Conservation (phyloP, 179 eudicot genomes). For the Amaranthus tricolor region DNA sequence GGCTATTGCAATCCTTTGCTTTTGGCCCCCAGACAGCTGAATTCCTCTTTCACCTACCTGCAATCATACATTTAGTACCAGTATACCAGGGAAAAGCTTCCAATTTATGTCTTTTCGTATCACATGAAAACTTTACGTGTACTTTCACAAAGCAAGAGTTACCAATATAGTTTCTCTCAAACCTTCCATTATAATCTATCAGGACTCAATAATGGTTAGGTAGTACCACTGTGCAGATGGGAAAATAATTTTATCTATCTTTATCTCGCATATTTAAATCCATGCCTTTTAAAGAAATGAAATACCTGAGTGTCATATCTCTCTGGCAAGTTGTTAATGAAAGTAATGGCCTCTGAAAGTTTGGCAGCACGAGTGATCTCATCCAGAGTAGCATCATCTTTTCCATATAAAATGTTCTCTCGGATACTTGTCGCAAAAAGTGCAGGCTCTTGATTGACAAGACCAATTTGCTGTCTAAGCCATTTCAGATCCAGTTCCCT, state of each 20-base stretch:
- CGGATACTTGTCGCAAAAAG: slow-evolving; percentile 89
- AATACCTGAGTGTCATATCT: slow-evolving; percentile 90
- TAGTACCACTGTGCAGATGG: neutral
- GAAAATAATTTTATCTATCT: neutral
- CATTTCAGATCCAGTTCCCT: slow-evolving; percentile 73
- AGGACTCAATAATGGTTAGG: neutral
- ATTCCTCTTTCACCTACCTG: slow-evolving; percentile 97
- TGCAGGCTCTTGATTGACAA: slow-evolving; percentile 98
- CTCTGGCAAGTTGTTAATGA: slow-evolving; percentile 85
- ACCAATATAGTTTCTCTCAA: neutral
- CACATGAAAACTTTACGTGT: neutral
- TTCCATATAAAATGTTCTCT: slow-evolving; percentile 92
- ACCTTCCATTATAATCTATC: neutral
- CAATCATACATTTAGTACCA: slow-evolving; percentile 18
- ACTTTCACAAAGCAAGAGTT: neutral
- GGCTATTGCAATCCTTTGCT: slow-evolving; percentile 92
- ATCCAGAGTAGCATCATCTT: slow-evolving; percentile 78
- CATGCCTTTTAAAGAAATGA: neutral
- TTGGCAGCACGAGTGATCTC: slow-evolving; percentile 89
- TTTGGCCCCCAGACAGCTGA: slow-evolving; percentile 95
- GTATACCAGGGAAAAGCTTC: neutral
- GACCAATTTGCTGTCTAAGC: slow-evolving; percentile 85
- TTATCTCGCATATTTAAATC: neutral
- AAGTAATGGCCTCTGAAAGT: slow-evolving; percentile 83
- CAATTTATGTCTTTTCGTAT: neutral